phyloP scores from a whole-genome alignment of 176 grass and related monocot species.

The Paspalum vaginatum region DNA sequence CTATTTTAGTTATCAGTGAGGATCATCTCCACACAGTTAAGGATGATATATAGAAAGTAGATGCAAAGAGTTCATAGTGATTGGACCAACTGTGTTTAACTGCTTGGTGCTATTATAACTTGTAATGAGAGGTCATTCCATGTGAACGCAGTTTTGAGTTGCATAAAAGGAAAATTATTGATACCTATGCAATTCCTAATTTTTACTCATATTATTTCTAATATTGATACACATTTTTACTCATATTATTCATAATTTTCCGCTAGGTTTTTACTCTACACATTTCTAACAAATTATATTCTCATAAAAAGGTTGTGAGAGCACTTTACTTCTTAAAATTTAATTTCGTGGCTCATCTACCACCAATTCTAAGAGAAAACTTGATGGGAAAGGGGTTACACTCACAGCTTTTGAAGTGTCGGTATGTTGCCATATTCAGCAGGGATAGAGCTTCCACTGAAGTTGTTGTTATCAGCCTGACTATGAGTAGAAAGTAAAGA shows the following conservation, averaged over 20 bases:
- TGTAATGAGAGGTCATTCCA: conserved; percentile 1
- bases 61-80: not conserved
- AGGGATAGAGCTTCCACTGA: conserved; percentile 86
- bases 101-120: not conserved
- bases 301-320: not conserved
- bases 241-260: not conserved
- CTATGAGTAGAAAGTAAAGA: conserved; percentile 53
- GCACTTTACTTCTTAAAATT: not conserved
- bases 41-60: not conserved
- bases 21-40: not conserved
- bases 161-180: not conserved
- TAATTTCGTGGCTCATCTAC: not conserved
- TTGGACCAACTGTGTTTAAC: not conserved
- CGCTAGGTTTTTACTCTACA: conserved; percentile 2
- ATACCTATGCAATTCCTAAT: not conserved
- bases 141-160: not conserved
- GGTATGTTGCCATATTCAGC: conserved; percentile 59
- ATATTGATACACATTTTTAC: not conserved
- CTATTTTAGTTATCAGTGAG: not conserved
- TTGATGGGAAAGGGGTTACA: conserved; percentile 32
- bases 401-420: conserved; percentile 89
- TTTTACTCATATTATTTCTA: not conserved
- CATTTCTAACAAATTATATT: not conserved
- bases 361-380: not conserved
- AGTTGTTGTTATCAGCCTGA: conserved; percentile 98